Evolutionary conservation across 2,329 filamentous ascomycete genomes (phyloP).

Genomic region (Ceratocystis huliohia): DNA sequence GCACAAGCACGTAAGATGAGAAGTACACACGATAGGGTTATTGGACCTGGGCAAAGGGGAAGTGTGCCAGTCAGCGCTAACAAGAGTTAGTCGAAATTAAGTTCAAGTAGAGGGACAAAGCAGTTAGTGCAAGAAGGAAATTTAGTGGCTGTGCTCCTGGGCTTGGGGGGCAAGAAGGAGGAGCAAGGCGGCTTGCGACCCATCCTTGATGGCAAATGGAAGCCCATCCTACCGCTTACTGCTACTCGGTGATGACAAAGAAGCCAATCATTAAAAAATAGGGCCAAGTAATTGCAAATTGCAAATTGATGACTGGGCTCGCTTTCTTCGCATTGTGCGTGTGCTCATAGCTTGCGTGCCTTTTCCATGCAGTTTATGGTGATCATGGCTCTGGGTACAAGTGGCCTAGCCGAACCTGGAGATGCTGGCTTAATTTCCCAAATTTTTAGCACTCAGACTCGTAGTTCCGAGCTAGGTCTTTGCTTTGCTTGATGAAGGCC

Average conservation of each 20-base stretch:
- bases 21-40: too few relatives aligned
- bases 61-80: background rate
- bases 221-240: too few relatives aligned
- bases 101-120: background rate
- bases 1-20: too few relatives aligned
- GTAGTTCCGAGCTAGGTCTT: background rate
- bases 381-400: background rate
- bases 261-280: too few relatives aligned
- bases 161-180: background rate
- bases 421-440: background rate
- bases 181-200: background rate
- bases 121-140: background rate
- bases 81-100: background rate
- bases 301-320: too few relatives aligned
- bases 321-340: too few relatives aligned
- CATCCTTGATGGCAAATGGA: background rate
- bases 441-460: background rate
- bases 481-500: background rate
- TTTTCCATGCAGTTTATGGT: background rate
- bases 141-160: conserved; percentile 1
- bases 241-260: too few relatives aligned
- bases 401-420: background rate
- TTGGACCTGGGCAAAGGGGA: too few relatives aligned
- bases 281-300: too few relatives aligned
- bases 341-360: background rate